Evolutionary conservation across 225 moss, liverwort and hornwort genomes (phyloP).

Genomic region (Neckera pumila): DNA sequence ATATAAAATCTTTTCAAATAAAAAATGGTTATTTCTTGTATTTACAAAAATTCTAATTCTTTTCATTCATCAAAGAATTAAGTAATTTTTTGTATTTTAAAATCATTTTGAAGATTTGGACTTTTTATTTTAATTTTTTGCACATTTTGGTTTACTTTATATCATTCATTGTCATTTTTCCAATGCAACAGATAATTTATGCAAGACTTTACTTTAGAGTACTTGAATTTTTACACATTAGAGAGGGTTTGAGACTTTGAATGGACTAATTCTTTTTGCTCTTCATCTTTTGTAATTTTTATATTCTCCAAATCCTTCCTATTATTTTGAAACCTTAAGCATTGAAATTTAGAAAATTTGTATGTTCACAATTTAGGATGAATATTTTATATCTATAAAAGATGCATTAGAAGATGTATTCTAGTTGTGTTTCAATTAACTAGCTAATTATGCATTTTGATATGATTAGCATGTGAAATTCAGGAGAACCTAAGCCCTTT

Average conservation of each 20-base stretch:
- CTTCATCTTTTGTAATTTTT: neutral
- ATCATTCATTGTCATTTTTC: neutral
- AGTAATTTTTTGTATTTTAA: neutral
- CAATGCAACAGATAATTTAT: neutral
- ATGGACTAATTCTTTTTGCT: accelerated
- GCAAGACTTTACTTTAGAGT: neutral
- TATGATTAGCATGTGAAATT: neutral
- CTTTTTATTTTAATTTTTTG: neutral
- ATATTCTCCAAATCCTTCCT: accelerated
- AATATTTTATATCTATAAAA: neutral
- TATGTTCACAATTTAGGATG: neutral
- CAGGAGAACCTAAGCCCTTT: neutral
- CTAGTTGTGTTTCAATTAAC: neutral
- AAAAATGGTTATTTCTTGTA: neutral
- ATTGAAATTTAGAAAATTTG: neutral
- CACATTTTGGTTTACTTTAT: neutral
- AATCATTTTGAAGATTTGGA: neutral
- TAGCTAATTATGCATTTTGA: neutral
- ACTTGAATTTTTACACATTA: neutral
- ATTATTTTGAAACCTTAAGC: neutral
- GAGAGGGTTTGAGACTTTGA: neutral
- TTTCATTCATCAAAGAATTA: neutral
- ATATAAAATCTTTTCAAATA: neutral
- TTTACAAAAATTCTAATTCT: neutral
- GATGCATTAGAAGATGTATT: neutral